Evolutionary conservation across 2,329 filamentous ascomycete genomes (phyloP).

Genomic region (Pestalotiopsis fici): DNA sequence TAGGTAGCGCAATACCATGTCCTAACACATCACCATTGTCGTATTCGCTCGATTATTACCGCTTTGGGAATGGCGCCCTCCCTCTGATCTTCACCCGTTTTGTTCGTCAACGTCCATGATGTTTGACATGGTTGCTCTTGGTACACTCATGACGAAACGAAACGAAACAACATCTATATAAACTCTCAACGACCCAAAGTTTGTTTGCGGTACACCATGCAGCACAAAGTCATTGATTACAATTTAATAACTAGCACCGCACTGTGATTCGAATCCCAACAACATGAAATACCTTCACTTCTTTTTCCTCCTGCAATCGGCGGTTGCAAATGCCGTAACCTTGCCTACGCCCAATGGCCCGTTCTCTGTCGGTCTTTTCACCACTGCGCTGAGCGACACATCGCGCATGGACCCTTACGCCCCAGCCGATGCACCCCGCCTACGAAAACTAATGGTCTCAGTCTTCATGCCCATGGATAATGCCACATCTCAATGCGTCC

Average conservation of each 20-base stretch:
- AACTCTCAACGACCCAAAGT: too few species aligned
- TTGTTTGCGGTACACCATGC: too few species aligned
- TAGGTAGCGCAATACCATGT: too few species aligned
- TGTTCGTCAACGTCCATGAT: too few species aligned
- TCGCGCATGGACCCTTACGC: constrained; percentile 10
- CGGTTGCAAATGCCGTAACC: background rate
- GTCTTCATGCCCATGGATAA: constrained; percentile 8
- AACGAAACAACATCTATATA: background rate
- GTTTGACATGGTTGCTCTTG: too few species aligned
- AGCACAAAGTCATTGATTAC: too few species aligned
- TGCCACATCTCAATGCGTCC: background rate
- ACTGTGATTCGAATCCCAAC: too few species aligned
- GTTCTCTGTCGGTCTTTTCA: constrained; percentile 3
- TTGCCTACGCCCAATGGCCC: constrained; percentile 6
- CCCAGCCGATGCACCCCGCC: background rate
- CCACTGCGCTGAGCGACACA: constrained; percentile 4
- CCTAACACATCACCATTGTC: background rate
- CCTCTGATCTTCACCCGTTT: background rate
- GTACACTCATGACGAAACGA: too few species aligned
- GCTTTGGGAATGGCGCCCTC: background rate
- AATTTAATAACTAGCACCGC: too few species aligned
- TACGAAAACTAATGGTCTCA: constrained; percentile 9
- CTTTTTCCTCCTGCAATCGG: background rate
- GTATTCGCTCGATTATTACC: constrained; percentile 6
- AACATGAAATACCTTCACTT: background rate